phyloP scores from a whole-genome alignment of 2,329 filamentous ascomycete genomes.

The Colletotrichum sansevieriae region DNA sequence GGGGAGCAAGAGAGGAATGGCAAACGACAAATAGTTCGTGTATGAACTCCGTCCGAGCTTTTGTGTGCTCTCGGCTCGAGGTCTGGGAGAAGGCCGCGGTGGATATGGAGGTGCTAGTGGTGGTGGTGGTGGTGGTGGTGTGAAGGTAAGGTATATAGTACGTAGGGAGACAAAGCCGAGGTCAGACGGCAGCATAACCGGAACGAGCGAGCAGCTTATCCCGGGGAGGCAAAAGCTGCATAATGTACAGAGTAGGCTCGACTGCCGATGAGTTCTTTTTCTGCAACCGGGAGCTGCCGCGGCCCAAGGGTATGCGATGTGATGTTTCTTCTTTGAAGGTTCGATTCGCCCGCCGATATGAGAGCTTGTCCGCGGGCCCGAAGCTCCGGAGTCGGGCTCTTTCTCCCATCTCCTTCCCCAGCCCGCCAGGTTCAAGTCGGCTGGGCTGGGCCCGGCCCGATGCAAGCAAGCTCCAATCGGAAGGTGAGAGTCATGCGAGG shows the following conservation, averaged over 20 bases:
- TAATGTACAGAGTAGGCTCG: too few species aligned
- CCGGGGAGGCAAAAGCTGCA: too few species aligned
- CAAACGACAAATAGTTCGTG: neutral
- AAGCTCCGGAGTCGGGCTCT: constrained; percentile 7
- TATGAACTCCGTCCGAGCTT: constrained; percentile 26
- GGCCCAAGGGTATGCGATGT: too few species aligned
- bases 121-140: too few species aligned
- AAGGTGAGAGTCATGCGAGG: neutral
- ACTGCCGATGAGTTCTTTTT: too few species aligned
- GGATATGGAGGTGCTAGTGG: too few species aligned
- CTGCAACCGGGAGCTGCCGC: too few species aligned
- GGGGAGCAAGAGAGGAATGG: neutral
- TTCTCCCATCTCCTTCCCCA: neutral
- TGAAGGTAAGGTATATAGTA: too few species aligned
- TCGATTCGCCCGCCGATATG: neutral
- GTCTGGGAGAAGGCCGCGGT: neutral
- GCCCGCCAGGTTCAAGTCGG: neutral
- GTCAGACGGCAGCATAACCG: neutral
- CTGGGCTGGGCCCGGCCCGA: neutral
- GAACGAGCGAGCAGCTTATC: too few species aligned
- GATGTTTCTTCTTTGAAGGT: neutral
- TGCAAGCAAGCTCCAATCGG: neutral
- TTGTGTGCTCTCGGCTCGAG: too few species aligned
- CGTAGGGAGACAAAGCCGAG: neutral
- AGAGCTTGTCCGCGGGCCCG: constrained; percentile 3